phyloP scores from a whole-genome alignment of 73 alveolate species.

The Paramecium primaurelia region DNA sequence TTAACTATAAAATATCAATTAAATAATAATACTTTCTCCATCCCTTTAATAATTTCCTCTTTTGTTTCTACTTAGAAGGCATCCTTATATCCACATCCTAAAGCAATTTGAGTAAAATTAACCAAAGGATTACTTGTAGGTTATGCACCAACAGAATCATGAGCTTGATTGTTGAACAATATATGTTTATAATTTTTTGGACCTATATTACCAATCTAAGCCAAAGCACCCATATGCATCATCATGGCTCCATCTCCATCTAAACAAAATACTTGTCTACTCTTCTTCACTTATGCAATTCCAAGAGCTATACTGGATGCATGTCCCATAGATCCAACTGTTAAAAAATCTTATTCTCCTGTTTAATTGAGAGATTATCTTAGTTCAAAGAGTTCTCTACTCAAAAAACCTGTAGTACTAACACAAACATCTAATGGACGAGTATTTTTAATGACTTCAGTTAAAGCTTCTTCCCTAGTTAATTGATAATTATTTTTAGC shows the following conservation, averaged over 20 bases:
- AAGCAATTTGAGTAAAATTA: constrained; percentile 73
- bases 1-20: constrained; percentile 14
- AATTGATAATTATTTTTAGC: constrained; percentile 52
- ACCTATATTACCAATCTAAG: constrained; percentile 72
- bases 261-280: constrained; percentile 76
- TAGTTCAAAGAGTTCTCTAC: constrained; percentile 85
- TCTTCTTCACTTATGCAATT: constrained; percentile 70
- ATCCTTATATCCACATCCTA: constrained; percentile 75
- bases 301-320: constrained; percentile 88
- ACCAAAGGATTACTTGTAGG: constrained; percentile 74
- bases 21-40: neutral
- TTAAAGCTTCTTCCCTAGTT: constrained; percentile 76
- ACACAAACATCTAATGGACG: constrained; percentile 73
- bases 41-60: constrained; percentile 63
- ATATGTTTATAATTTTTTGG: constrained; percentile 75
- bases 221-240: constrained; percentile 92
- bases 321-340: constrained; percentile 95
- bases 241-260: constrained; percentile 96
- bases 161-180: constrained; percentile 83
- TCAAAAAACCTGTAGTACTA: constrained; percentile 88
- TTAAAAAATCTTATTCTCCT: constrained; percentile 73
- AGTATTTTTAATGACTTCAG: constrained; percentile 52
- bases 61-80: constrained; percentile 67
- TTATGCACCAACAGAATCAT: constrained; percentile 94
- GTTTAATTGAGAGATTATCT: constrained; percentile 69